phyloP scores from a whole-genome alignment of 2,329 filamentous ascomycete genomes.

The Fusarium staphyleae region DNA sequence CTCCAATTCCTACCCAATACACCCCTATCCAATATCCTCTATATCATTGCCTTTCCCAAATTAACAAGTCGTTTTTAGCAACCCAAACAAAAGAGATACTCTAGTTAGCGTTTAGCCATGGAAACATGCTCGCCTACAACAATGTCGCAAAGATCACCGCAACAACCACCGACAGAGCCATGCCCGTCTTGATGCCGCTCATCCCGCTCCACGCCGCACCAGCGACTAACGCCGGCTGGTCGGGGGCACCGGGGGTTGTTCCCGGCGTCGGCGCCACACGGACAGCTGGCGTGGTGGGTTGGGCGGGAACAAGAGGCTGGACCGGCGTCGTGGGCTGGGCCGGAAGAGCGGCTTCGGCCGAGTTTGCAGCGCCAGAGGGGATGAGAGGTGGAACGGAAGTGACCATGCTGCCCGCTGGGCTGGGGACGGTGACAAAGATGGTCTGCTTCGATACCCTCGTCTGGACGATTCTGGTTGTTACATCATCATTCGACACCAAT shows the following conservation, averaged over 20 bases:
- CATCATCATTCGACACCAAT: background rate
- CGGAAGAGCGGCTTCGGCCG: background rate
- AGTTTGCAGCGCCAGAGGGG: background rate
- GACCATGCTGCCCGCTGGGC: background rate
- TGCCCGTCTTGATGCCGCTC: constrained; percentile 16
- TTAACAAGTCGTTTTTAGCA: constrained; percentile 3
- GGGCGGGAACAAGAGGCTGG: constrained; percentile 1
- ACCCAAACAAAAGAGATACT: constrained; percentile 1
- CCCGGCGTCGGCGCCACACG: constrained; percentile 12
- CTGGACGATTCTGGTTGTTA: background rate
- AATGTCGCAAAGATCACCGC: constrained; percentile 18
- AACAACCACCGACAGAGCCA: constrained; percentile 16
- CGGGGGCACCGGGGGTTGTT: constrained; percentile 13
- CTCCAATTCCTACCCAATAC: too few relatives aligned
- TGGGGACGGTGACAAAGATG: constrained; percentile 10
- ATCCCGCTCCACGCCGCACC: constrained; percentile 15
- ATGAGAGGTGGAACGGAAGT: background rate
- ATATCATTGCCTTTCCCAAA: background rate
- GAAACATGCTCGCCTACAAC: constrained; percentile 6
- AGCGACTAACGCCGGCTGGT: constrained; percentile 4
- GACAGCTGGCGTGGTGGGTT: background rate
- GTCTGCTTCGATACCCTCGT: background rate
- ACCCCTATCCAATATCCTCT: background rate
- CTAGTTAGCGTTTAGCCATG: background rate
- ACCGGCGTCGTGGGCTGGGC: background rate